These are phyloP conservation scores for Cryptosporidium xiaoi DNA, from an alignment of 169 alveolate species.

Conservation along the genomic window DNA sequence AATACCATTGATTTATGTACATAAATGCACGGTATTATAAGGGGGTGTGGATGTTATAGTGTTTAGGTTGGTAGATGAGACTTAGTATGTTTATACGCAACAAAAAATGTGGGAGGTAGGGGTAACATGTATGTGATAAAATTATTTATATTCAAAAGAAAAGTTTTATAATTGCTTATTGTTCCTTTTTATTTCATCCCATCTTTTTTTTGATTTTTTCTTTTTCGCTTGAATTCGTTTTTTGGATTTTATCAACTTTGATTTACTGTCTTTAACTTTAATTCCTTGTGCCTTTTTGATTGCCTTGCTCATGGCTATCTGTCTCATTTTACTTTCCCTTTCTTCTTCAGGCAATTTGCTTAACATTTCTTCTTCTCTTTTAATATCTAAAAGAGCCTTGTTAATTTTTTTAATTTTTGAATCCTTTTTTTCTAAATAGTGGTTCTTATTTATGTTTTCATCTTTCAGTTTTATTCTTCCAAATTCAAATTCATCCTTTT, in stretches of 20 bases:
- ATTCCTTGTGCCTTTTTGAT: constrained; percentile 55
- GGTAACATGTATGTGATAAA: not conserved
- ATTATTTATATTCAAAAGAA: not conserved
- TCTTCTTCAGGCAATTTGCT: constrained; percentile 29
- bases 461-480: constrained; percentile 7
- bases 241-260: constrained; percentile 25
- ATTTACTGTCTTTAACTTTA: constrained; percentile 38
- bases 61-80: too few relatives aligned
- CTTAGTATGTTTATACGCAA: not conserved
- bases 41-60: too few relatives aligned
- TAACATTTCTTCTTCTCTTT: constrained; percentile 33
- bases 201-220: constrained; percentile 43
- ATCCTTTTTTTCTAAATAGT: constrained; percentile 17
- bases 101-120: not conserved
- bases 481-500: constrained; percentile 15
- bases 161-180: not conserved
- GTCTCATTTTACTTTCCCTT: not conserved
- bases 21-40: too few relatives aligned
- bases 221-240: constrained; percentile 46
- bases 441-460: not conserved
- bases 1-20: too few relatives aligned
- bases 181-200: constrained; percentile 35
- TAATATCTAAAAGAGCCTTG: not conserved
- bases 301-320: constrained; percentile 64
- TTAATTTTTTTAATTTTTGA: constrained; percentile 57